Evolutionary conservation across 2,329 filamentous ascomycete species (phyloP), one percentile per base, ranked within the genome.

Genomic region (Colletotrichum karsti): DNA sequence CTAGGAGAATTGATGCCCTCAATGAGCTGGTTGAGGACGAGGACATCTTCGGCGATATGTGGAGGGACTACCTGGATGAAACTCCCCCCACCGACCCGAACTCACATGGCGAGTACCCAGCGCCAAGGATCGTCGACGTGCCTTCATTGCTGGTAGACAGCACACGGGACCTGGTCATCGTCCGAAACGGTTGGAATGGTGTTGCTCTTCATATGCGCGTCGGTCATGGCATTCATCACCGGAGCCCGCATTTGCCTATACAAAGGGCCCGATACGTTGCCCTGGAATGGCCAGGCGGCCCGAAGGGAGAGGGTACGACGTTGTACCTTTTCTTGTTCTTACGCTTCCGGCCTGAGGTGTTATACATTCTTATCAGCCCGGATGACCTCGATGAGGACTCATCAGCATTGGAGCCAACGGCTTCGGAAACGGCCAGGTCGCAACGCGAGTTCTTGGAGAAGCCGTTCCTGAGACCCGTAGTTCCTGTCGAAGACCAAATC

Each of bases 241-340:
- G 12, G n/a, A 26, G 7, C 24, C 0, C 24, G n/a, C 22, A n/a
- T 50, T 10, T 50, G 0, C 46, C 46, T 13, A 50, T 50, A 26
- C 46, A 50, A 30, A 50, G 24, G 24, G 46, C 46, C 12, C 46
- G 22, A 22, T 50, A 50, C 24, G 28, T 50, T 50, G 46, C 12
- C 0, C 24, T 50, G 2, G 46, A 50, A 24, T 50, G 46, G 46
- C 0, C 46, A 15, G 13, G 24, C 28, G 24, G 24, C 46, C 13
- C 13, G 15, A 26, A 15, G n/a, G 20, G 15, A 10, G 24, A 15
- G 2, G 15, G 15, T 26, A 13, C 9, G 1, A 15, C 22, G 2
- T 0, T 50, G 22, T 20, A 0, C 22, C 15, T 13, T 8, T 50
- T 50, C 46, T 22, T 50, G 4, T 30, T 50, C 9, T 15, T 24